phyloP scores from a whole-genome alignment of 305 asterid genomes.

The Fraxinus dipetala region DNA sequence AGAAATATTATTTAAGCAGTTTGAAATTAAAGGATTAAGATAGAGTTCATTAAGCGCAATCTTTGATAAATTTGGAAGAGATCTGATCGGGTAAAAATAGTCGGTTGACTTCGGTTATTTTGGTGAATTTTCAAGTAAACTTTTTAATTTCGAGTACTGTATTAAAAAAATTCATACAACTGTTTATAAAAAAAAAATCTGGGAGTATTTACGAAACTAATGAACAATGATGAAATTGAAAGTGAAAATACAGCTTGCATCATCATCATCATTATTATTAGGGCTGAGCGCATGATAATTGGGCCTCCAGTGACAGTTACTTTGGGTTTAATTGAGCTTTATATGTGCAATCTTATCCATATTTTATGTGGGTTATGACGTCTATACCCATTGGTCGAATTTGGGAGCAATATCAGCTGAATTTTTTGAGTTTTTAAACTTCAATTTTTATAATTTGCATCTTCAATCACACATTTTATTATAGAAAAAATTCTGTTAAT shows the following conservation, averaged over 20 bases:
- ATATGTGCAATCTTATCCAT: not conserved
- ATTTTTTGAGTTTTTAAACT: too few species aligned
- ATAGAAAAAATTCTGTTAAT: not conserved
- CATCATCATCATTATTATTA: too few species aligned
- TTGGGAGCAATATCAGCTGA: not conserved
- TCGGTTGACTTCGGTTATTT: not conserved
- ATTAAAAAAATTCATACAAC: not conserved
- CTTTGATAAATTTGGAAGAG: not conserved
- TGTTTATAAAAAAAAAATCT: too few species aligned
- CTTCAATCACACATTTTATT: not conserved
- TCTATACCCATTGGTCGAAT: not conserved
- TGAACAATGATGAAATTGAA: not conserved
- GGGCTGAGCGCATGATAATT: not conserved
- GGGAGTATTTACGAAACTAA: not conserved
- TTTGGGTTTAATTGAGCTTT: not conserved
- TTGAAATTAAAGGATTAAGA: not conserved
- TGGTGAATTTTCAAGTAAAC: not conserved
- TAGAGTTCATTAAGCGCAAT: too few species aligned
- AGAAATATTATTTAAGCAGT: not conserved
- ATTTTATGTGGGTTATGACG: not conserved
- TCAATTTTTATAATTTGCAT: not conserved
- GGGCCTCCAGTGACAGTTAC: not conserved
- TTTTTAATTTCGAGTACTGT: not conserved
- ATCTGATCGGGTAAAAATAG: not conserved
- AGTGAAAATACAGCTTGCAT: too few species aligned